Percentiles rank a stretch among this genome's conserved stretches.
These are phyloP conservation scores for Symbiodinium natans DNA, from an alignment of 73 alveolate genomes.

Conservation along the genomic window DNA sequence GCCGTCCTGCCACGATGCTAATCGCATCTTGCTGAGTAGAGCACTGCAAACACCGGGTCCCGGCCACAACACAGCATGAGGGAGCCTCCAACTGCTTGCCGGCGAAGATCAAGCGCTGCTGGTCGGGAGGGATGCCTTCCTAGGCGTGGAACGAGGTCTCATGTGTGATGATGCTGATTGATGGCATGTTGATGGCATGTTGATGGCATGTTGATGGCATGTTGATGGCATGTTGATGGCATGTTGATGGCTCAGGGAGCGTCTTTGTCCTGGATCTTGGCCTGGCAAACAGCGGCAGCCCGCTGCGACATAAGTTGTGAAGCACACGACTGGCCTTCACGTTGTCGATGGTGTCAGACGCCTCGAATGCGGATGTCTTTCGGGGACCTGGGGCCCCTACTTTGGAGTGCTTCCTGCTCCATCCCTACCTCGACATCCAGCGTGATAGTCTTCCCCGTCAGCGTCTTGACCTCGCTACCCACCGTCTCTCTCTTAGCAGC, in stretches of 20 bases:
- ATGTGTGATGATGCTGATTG: too few species aligned
- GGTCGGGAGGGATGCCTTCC: slow-evolving; percentile 98
- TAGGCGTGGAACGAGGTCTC: too few species aligned
- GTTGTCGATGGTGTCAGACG: slow-evolving; percentile 75
- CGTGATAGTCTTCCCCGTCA: slow-evolving; percentile 96
- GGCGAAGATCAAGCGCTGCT: slow-evolving; percentile 97
- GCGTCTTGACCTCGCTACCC: slow-evolving; percentile 95
- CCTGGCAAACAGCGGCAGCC: not conserved
- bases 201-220: too few species aligned
- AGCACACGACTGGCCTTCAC: not conserved
- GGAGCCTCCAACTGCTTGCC: slow-evolving; percentile 96
- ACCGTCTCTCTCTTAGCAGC: slow-evolving; percentile 85
- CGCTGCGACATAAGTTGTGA: too few species aligned
- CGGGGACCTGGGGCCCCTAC: too few species aligned
- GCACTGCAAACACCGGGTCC: not conserved
- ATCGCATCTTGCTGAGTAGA: not conserved
- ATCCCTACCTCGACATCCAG: slow-evolving; percentile 44
- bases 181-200: too few species aligned
- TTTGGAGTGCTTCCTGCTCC: too few species aligned
- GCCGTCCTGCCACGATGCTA: slow-evolving; percentile 95
- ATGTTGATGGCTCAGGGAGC: not conserved
- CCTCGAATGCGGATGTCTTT: not conserved
- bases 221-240: too few species aligned
- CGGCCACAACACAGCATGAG: not conserved
- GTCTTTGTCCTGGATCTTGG: slow-evolving; percentile 91